phyloP scores from a whole-genome alignment of 2,329 filamentous ascomycete genomes.

The Cyclaneusma minus region DNA sequence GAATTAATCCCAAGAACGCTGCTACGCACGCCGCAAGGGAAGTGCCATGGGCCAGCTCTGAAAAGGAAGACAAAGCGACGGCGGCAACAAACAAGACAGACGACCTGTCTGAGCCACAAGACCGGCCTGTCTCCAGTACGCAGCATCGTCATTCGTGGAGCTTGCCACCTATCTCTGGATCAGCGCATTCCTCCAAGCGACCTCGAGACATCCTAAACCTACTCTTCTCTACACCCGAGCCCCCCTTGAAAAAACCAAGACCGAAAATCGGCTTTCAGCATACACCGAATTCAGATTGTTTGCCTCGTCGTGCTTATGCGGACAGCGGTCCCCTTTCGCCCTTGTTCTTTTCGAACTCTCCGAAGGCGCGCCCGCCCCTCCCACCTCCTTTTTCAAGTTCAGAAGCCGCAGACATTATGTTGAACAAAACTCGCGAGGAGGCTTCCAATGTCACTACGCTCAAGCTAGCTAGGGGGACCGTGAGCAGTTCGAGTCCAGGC shows the following conservation, averaged over 20 bases:
- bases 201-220: conserved; percentile 7
- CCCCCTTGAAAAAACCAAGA: conserved; percentile 14
- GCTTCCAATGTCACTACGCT: conserved; percentile 30
- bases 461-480: conserved; percentile 36
- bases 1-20: too few relatives aligned
- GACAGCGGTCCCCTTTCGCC: conserved; percentile 24
- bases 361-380: conserved; percentile 24
- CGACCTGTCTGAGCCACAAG: too few relatives aligned
- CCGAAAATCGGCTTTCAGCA: conserved; percentile 16
- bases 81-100: conserved; percentile 1
- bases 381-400: conserved; percentile 18
- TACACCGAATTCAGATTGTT: conserved; percentile 20
- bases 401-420: conserved; percentile 29
- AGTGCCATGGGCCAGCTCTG: neutral
- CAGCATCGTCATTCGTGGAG: too few relatives aligned
- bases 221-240: conserved; percentile 8
- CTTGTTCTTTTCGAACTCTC: conserved; percentile 33
- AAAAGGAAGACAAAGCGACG: neutral
- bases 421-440: conserved; percentile 3
- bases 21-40: conserved; percentile 1
- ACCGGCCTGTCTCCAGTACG: too few relatives aligned
- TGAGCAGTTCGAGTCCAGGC: conserved; percentile 31
- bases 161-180: too few relatives aligned
- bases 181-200: conserved; percentile 9
- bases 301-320: conserved; percentile 10